Base-by-base conservation (phyloP, 768 basidiomycete species). In the Gautieria morchelliformis region DNA sequence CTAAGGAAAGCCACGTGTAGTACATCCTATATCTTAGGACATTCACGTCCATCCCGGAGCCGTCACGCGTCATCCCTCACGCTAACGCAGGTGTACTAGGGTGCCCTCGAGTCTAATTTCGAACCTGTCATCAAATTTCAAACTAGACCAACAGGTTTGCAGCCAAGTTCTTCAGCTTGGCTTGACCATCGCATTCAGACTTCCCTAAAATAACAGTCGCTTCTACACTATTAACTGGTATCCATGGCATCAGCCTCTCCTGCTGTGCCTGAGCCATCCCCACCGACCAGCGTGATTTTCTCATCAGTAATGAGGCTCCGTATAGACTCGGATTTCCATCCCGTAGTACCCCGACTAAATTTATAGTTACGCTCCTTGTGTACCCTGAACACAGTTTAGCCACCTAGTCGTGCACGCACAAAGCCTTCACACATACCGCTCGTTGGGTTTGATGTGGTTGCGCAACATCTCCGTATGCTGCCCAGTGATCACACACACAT, bases 401-500 rank as follows among this genome's bases (percentile, higher is more conserved):
- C 5, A 5, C 27, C 27, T 5, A 5, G 27, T 3, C 5, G 27
- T 27, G 5, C 5, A 27, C 5, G 27, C 2, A 11, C 11, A 3
- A 11, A 32, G 20, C 4, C 3, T 6, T 8, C 8, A 22, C 47
- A 63, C 42, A 63, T 70, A 62, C 60, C 92, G 81, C 64, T 87
- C 79, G 68, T 93, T 94, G 1, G 96, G 96, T 76, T 80, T 93
- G 71, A 89, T 85, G 67, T 88, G 89, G 74, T 97, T 97, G 60
- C 96, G 81, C 59, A 97, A 74, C 89, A 89, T 94, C 70, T 96
- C 93, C 0, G 93, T 94, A 59, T 83, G 75, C 49, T 78, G 73
- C 46, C 86, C 84, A 4, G 91, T 93, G 72, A 99, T 94, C 63
- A 98, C 81, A 69, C 94, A 95, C 1, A 93, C 95, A 70, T 99